These are phyloP conservation scores for Udeniomyces megalosporus DNA, from an alignment of 768 basidiomycete species.

Conservation along the genomic window DNA sequence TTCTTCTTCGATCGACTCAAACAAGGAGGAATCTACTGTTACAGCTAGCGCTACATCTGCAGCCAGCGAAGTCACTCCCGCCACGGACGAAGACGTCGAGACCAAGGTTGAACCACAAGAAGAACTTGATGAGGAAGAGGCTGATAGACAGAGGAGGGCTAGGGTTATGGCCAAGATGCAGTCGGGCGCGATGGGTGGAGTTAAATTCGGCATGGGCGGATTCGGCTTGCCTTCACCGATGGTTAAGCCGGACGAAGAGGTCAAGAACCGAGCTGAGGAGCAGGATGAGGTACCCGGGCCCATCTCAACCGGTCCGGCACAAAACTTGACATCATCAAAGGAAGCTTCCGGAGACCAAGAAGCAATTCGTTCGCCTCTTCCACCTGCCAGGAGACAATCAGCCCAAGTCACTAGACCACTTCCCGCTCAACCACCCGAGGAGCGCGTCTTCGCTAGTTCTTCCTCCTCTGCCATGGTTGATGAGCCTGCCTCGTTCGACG, in stretches of 20 bases:
- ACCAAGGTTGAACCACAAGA: background rate
- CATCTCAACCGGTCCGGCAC: background rate
- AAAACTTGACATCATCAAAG: no score
- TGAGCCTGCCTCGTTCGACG: slow-evolving; percentile 17
- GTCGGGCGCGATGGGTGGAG: slow-evolving; percentile 1
- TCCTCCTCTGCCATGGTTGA: background rate
- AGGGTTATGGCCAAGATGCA: slow-evolving; percentile 13
- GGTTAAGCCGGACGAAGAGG: background rate
- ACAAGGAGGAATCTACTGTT: background rate
- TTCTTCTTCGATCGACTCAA: background rate
- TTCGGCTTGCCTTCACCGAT: background rate
- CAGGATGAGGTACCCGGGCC: background rate
- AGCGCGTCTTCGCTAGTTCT: background rate
- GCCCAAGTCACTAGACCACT: background rate
- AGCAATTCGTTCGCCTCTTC: background rate
- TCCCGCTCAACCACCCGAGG: slow-evolving; percentile 8
- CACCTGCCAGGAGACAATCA: slow-evolving; percentile 19
- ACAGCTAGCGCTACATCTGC: background rate
- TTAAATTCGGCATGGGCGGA: slow-evolving; percentile 5
- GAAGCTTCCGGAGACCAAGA: background rate
- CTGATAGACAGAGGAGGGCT: slow-evolving; percentile 7
- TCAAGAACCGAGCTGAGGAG: background rate
- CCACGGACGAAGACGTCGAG: background rate
- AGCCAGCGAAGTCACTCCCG: background rate
- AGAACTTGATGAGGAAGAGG: slow-evolving; percentile 12